These are phyloP conservation scores for Coemansia sp. DNA, from an alignment of 192 early-diverging fungal genomes.

Conservation along the genomic window DNA sequence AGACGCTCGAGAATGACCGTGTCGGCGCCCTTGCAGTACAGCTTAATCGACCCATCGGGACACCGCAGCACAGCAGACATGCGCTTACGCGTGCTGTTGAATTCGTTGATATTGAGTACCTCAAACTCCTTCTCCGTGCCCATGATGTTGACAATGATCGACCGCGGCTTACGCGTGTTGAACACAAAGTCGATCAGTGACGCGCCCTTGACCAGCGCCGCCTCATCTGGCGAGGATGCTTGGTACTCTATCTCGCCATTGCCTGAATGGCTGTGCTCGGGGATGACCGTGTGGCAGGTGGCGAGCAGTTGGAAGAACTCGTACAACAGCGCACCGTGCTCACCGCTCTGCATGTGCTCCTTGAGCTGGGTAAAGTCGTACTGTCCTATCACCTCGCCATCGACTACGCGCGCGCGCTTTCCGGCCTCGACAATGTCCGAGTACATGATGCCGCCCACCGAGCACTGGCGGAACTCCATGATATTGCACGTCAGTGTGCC, in stretches of 20 bases:
- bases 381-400: slow-evolving; percentile 64
- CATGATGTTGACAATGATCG: slow-evolving; percentile 32
- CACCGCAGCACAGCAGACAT: slow-evolving; percentile 91
- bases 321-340: slow-evolving; percentile 66
- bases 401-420: slow-evolving; percentile 72
- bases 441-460: slow-evolving; percentile 90
- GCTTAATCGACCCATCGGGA: slow-evolving; percentile 76
- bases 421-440: slow-evolving; percentile 86
- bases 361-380: slow-evolving; percentile 62
- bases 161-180: slow-evolving; percentile 53
- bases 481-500: slow-evolving; percentile 84
- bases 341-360: slow-evolving; percentile 53
- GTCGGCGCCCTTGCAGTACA: slow-evolving; percentile 98
- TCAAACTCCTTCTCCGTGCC: slow-evolving; percentile 71
- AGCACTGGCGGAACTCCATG: slow-evolving; percentile 86
- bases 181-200: slow-evolving; percentile 61
- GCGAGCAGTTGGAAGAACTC: slow-evolving; percentile 90
- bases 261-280: slow-evolving; percentile 59
- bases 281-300: slow-evolving; percentile 98
- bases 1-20: slow-evolving; percentile 94
- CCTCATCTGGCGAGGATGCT: slow-evolving; percentile 96
- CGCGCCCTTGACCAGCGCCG: slow-evolving; percentile 83
- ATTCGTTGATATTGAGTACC: slow-evolving; percentile 95
- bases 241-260: slow-evolving; percentile 81
- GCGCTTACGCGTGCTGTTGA: slow-evolving; percentile 97